Percentiles rank a stretch among this genome's conserved stretches.
Evolutionary conservation across 148 eudicot species (phyloP).

Genomic region (Vaccinium macrocarpon): DNA sequence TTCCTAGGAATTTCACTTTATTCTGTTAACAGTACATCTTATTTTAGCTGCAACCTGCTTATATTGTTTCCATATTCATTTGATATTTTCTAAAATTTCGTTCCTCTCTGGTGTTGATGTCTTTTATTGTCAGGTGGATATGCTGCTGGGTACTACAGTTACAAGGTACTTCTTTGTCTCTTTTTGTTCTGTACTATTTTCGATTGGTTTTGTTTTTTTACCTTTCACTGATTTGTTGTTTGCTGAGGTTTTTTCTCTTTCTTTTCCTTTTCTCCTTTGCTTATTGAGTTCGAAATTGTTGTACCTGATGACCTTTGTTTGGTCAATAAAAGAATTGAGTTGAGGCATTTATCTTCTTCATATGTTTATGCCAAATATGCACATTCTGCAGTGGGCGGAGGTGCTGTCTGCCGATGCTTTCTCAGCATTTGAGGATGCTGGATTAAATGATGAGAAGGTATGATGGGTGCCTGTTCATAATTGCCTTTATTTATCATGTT

Average conservation of each 20-base stretch:
- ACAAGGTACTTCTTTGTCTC: slow-evolving; percentile 57
- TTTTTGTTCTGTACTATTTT: neutral
- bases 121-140: slow-evolving; percentile 61
- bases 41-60: slow-evolving; percentile 6
- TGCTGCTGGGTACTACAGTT: slow-evolving; percentile 99
- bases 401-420: slow-evolving; percentile 98
- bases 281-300: neutral
- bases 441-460: slow-evolving; percentile 82
- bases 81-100: neutral
- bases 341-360: neutral
- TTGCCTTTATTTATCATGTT: neutral
- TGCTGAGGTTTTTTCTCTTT: neutral
- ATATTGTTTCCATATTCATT: neutral
- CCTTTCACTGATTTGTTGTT: slow-evolving; percentile 42
- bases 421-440: slow-evolving; percentile 98
- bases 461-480: neutral
- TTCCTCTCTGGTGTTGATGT: slow-evolving; percentile 2
- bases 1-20: neutral
- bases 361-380: neutral
- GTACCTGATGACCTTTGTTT: neutral
- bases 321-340: neutral
- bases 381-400: slow-evolving; percentile 91
- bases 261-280: neutral
- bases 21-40: neutral
- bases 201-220: neutral